Conservation (phyloP, 2,329 filamentous ascomycete genomes). For the Cytospora piceicola region DNA sequence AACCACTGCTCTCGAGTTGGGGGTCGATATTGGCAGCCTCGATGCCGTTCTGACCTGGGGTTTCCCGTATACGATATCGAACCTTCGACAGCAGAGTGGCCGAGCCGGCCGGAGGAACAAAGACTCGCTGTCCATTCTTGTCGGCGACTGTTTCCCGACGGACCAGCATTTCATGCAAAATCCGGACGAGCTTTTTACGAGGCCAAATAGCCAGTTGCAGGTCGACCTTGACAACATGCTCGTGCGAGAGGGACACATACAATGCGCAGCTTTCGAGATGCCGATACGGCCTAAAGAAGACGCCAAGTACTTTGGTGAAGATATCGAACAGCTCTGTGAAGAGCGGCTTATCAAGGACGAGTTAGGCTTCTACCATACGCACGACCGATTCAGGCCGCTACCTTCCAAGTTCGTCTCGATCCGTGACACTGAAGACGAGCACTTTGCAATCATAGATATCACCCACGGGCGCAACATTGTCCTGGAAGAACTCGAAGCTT, state of each 20-base stretch:
- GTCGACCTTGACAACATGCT: constrained; percentile 92
- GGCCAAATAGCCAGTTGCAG: constrained; percentile 85
- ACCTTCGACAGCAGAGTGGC: constrained; percentile 91
- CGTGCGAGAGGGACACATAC: constrained; percentile 88
- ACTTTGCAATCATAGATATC: constrained; percentile 91
- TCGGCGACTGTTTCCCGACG: constrained; percentile 86
- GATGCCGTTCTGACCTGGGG: constrained; percentile 94
- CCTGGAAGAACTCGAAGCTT: constrained; percentile 93
- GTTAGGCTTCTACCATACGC: constrained; percentile 86
- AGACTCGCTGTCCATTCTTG: constrained; percentile 86
- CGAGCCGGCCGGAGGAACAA: constrained; percentile 90
- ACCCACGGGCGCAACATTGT: constrained; percentile 82
- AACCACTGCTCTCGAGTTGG: constrained; percentile 89
- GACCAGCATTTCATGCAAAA: constrained; percentile 99
- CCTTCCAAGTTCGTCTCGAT: constrained; percentile 86
- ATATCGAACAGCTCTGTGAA: constrained; percentile 70
- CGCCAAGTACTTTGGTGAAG: constrained; percentile 74
- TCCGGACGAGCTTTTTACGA: constrained; percentile 89
- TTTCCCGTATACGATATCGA: constrained; percentile 94
- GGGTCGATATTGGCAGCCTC: constrained; percentile 91
- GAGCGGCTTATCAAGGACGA: constrained; percentile 76
- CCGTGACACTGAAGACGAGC: constrained; percentile 83
- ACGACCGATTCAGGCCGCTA: constrained; percentile 82
- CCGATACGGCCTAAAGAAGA: constrained; percentile 83
- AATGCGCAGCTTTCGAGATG: constrained; percentile 95